phyloP scores from a whole-genome alignment of 2,329 filamentous ascomycete species.

The Colletotrichum echinochloae region DNA sequence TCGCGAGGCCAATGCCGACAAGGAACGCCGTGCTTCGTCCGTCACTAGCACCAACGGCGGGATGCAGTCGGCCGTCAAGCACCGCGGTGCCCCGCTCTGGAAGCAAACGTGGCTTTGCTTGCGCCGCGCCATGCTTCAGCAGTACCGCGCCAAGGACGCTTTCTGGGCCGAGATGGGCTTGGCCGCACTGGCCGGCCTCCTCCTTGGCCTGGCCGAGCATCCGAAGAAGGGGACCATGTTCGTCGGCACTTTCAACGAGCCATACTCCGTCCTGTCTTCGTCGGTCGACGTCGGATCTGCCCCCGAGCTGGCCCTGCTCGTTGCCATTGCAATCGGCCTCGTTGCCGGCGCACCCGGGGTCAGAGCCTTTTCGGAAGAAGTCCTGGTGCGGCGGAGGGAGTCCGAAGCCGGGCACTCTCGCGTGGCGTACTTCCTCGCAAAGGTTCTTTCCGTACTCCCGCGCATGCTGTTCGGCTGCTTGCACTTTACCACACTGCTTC shows the following conservation, averaged over 20 bases:
- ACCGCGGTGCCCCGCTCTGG: conserved; percentile 60
- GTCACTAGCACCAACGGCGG: conserved; percentile 52
- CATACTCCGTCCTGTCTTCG: conserved; percentile 63
- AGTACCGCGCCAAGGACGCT: conserved; percentile 63
- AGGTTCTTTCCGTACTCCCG: conserved; percentile 63
- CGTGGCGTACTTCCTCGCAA: conserved; percentile 67
- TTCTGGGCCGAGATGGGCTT: conserved; percentile 68
- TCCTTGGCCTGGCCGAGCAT: conserved; percentile 66
- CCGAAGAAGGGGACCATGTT: conserved; percentile 64
- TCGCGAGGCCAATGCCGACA: conserved; percentile 47
- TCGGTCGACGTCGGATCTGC: conserved; percentile 63
- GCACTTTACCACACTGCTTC: conserved; percentile 66
- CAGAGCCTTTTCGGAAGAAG: conserved; percentile 67
- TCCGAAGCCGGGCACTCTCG: conserved; percentile 67
- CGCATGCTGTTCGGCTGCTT: conserved; percentile 63
- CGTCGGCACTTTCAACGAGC: conserved; percentile 62
- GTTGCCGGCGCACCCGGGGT: conserved; percentile 67
- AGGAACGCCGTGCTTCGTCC: conserved; percentile 44
- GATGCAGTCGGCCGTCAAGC: conserved; percentile 59
- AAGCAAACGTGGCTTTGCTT: conserved; percentile 67
- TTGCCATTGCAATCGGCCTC: conserved; percentile 66
- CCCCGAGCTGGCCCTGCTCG: conserved; percentile 65
- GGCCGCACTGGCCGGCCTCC: conserved; percentile 62
- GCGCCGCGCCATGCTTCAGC: conserved; percentile 65
- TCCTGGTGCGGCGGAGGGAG: conserved; percentile 66